Evolutionary conservation across 2,329 filamentous ascomycete genomes (phyloP).

Genomic region (Apiospora rasikravindrae): DNA sequence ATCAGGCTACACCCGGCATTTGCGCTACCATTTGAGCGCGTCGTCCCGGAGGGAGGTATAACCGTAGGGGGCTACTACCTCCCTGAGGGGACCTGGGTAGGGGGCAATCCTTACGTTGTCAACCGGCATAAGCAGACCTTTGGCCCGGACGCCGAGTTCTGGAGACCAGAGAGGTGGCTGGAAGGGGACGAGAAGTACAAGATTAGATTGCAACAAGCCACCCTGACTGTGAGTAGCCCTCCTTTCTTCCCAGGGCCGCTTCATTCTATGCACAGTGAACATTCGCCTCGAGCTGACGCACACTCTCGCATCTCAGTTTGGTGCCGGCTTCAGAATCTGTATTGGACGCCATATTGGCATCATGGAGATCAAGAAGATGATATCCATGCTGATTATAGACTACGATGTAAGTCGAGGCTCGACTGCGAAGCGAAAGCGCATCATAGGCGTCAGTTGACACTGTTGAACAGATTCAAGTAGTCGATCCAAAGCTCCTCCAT

Average conservation of each 20-base stretch:
- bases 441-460: too few species aligned
- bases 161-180: slow-evolving; percentile 33
- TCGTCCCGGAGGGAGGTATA: slow-evolving; percentile 29
- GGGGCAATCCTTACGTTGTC: slow-evolving; percentile 32
- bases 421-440: too few species aligned
- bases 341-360: slow-evolving; percentile 34
- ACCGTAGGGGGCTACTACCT: slow-evolving; percentile 32
- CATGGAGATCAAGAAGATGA: slow-evolving; percentile 37
- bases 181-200: slow-evolving; percentile 23
- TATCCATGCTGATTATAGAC: slow-evolving; percentile 33
- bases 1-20: slow-evolving; percentile 43
- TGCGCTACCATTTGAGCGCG: slow-evolving; percentile 31
- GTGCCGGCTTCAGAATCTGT: slow-evolving; percentile 34
- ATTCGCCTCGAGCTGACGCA: too few species aligned
- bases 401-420: slow-evolving; percentile 31
- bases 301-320: slow-evolving; percentile 27
- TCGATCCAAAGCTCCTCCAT: too few species aligned
- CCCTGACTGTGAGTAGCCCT: slow-evolving; percentile 30
- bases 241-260: too few species aligned
- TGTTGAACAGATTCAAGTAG: too few species aligned
- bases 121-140: slow-evolving; percentile 31
- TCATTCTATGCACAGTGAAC: too few species aligned
- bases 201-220: slow-evolving; percentile 25
- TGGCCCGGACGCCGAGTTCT: slow-evolving; percentile 31
- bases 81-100: slow-evolving; percentile 26